phyloP scores from a whole-genome alignment of 2,329 filamentous ascomycete genomes.

The Chaetomium sp. region DNA sequence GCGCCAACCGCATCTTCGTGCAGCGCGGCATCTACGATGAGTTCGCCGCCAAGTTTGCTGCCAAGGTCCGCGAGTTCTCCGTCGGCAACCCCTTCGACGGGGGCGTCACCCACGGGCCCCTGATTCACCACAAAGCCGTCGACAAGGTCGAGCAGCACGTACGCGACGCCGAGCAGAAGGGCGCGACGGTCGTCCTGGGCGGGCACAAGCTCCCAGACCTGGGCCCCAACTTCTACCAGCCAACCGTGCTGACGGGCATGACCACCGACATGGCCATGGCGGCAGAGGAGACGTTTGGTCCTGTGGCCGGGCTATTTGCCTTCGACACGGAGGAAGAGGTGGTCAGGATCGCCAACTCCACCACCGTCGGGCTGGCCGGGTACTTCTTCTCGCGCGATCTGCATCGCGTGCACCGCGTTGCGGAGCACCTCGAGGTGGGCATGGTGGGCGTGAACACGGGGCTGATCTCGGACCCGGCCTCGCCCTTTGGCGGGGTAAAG shows the following conservation, averaged over 20 bases:
- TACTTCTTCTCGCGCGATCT: constrained; percentile 83
- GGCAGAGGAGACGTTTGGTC: constrained; percentile 91
- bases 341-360: constrained; percentile 75
- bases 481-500: constrained; percentile 79
- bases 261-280: constrained; percentile 82
- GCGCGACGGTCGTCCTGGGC: constrained; percentile 72
- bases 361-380: constrained; percentile 85
- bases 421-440: constrained; percentile 75
- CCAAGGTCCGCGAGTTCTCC: constrained; percentile 72
- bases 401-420: constrained; percentile 61
- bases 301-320: constrained; percentile 84
- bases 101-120: constrained; percentile 74
- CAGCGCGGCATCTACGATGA: constrained; percentile 76
- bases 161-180: constrained; percentile 74
- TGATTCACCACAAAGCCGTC: constrained; percentile 83
- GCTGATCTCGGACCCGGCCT: constrained; percentile 58
- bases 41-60: constrained; percentile 69
- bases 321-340: constrained; percentile 91
- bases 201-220: constrained; percentile 74
- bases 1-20: constrained; percentile 80
- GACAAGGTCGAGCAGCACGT: constrained; percentile 80
- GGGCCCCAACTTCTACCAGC: constrained; percentile 84
- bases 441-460: constrained; percentile 88
- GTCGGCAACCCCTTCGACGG: constrained; percentile 74
- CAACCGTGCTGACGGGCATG: constrained; percentile 87